Evolutionary conservation across 2,329 filamentous ascomycete genomes (phyloP).

Genomic region (Aspergillus thermomutatus): DNA sequence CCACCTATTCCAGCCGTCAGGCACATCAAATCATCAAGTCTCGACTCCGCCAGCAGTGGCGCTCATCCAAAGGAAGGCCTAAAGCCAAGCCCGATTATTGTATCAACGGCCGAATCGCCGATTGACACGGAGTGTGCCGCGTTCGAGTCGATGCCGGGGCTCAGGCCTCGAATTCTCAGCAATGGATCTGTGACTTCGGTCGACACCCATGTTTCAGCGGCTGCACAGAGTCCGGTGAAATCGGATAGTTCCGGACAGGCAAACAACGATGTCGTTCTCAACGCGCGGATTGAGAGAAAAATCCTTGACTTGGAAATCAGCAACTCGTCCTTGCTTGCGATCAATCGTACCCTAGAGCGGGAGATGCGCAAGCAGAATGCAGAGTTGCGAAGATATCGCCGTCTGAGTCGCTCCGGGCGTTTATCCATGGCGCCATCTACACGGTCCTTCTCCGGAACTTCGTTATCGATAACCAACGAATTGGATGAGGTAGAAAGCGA

Average conservation of each 20-base stretch:
- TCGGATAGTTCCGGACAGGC: conserved; percentile 49
- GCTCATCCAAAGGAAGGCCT: conserved; percentile 19
- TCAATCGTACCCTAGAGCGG: conserved; percentile 88
- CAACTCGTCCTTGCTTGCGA: conserved; percentile 89
- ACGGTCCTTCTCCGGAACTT: conserved; percentile 44
- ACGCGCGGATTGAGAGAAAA: conserved; percentile 86
- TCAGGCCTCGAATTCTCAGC: conserved; percentile 31
- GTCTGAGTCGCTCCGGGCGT: conserved; percentile 77
- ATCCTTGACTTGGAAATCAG: conserved; percentile 95
- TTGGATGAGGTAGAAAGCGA: conserved; percentile 35
- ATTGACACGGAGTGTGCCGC: conserved; percentile 17
- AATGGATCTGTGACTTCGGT: conserved; percentile 30
- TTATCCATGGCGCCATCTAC: conserved; percentile 58
- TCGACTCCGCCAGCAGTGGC: conserved; percentile 26
- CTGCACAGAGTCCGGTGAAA: conserved; percentile 53
- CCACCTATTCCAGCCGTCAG: conserved; percentile 15
- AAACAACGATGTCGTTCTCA: conserved; percentile 75
- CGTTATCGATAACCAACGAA: conserved; percentile 46
- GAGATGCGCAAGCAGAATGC: conserved; percentile 88
- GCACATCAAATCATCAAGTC: conserved; percentile 33
- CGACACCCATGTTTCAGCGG: conserved; percentile 41
- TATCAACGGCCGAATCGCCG: conserved; percentile 23
- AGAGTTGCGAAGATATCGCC: conserved; percentile 78
- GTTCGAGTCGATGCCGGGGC: conserved; percentile 25
- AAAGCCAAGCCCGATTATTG: conserved; percentile 29